These are phyloP conservation scores for Alternaria alternata DNA, from an alignment of 2,329 filamentous ascomycete genomes.

Conservation along the genomic window DNA sequence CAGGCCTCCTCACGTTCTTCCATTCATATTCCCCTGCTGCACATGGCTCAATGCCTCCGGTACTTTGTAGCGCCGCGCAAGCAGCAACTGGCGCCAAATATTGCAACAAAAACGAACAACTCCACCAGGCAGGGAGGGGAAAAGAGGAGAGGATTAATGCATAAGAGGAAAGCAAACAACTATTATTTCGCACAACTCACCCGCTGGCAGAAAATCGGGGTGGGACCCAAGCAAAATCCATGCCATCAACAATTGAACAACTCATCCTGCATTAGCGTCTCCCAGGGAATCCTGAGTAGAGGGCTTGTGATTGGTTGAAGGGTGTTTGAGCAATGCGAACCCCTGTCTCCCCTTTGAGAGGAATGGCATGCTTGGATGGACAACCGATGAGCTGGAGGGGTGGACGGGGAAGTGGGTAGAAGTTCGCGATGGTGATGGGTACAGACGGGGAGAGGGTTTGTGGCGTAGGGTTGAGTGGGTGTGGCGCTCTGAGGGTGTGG, in stretches of 20 bases:
- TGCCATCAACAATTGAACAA: conserved; percentile 47
- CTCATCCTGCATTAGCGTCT: conserved; percentile 51
- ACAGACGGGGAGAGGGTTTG: background rate
- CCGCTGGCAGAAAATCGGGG: conserved; percentile 26
- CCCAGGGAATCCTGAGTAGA: conserved; percentile 32
- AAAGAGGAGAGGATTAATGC: conserved; percentile 13
- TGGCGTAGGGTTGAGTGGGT: background rate
- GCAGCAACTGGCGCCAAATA: background rate
- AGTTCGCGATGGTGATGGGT: background rate
- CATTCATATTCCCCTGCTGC: background rate
- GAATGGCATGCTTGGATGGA: conserved; percentile 9
- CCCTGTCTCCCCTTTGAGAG: conserved; percentile 1
- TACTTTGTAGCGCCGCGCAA: background rate
- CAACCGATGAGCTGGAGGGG: conserved; percentile 18
- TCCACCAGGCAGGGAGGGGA: background rate
- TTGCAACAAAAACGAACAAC: conserved; percentile 3
- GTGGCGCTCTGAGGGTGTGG: background rate
- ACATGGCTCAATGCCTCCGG: conserved; percentile 1
- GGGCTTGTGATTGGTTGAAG: conserved; percentile 33
- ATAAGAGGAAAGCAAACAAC: conserved; percentile 16
- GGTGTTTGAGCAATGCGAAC: conserved; percentile 10
- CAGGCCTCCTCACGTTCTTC: background rate
- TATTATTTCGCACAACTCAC: conserved; percentile 38
- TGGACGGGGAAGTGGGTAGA: conserved; percentile 5
- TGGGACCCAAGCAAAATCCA: conserved; percentile 34